phyloP scores from a whole-genome alignment of 208 protist species.

The Leishmania martiniquensis region DNA sequence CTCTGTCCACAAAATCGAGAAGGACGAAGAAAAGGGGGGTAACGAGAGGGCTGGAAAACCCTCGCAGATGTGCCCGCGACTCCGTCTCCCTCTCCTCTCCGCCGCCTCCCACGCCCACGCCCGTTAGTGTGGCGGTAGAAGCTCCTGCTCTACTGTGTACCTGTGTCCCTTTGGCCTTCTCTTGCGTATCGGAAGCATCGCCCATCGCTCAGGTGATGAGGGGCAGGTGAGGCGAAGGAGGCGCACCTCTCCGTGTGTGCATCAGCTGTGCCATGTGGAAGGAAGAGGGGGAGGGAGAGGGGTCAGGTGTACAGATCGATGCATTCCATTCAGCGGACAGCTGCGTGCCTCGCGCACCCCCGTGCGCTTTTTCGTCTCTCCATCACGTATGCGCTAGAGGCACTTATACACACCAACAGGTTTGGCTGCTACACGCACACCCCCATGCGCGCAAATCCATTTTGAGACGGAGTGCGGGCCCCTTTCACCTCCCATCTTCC shows the following conservation, averaged over 20 bases:
- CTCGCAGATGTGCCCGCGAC: background rate
- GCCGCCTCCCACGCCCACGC: background rate
- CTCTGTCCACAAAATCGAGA: background rate
- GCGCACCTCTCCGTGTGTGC: too few relatives aligned
- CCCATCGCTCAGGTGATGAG: too few relatives aligned
- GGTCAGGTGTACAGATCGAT: background rate
- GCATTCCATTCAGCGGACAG: background rate
- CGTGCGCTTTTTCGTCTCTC: background rate
- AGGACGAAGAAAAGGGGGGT: too few relatives aligned
- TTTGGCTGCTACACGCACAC: background rate
- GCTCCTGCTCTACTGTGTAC: too few relatives aligned
- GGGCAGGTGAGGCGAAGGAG: too few relatives aligned
- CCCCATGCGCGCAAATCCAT: background rate
- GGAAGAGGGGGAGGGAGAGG: background rate
- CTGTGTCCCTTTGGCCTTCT: too few relatives aligned
- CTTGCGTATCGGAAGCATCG: too few relatives aligned
- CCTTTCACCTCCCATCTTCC: background rate
- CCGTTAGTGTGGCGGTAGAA: background rate
- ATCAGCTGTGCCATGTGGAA: background rate
- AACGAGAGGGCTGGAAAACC: too few relatives aligned
- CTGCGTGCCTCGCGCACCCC: background rate
- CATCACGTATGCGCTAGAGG: background rate
- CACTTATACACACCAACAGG: background rate
- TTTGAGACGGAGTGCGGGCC: too few relatives aligned
- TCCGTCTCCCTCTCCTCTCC: background rate